Evolutionary conservation across 768 basidiomycete genomes (phyloP).

Genomic region (Ramaria sp.): DNA sequence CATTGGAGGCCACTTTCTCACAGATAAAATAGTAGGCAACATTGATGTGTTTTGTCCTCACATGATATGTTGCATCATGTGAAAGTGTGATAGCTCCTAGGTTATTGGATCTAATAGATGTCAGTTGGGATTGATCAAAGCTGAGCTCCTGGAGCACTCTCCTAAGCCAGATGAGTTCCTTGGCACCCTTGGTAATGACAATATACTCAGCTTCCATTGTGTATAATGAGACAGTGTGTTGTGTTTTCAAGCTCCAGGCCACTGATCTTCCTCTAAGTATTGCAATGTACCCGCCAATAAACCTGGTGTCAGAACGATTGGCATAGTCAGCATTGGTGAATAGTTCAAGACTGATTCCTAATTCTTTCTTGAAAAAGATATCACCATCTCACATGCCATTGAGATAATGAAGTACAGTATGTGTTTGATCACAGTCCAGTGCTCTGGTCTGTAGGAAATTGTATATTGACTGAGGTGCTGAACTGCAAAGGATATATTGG

Average conservation of each 20-base stretch:
- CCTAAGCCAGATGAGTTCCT: constrained; percentile 9
- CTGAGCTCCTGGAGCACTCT: constrained; percentile 12
- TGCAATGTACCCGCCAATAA: constrained; percentile 15
- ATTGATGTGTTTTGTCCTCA: constrained; percentile 33
- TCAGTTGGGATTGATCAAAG: constrained; percentile 2
- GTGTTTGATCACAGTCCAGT: constrained; percentile 17
- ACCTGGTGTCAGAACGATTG: constrained; percentile 12
- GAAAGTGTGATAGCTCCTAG: constrained; percentile 17
- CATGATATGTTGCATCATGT: constrained; percentile 25
- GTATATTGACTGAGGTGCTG: constrained; percentile 17
- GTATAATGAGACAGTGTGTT: constrained; percentile 3
- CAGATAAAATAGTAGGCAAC: constrained; percentile 30
- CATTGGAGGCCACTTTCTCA: constrained; percentile 20
- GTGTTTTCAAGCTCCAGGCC: constrained; percentile 9
- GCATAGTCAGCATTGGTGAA: constrained; percentile 17
- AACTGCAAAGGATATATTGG: constrained; percentile 23
- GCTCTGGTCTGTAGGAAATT: constrained; percentile 13
- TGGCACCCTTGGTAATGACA: constrained; percentile 11
- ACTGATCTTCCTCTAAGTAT: constrained; percentile 7
- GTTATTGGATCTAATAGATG: constrained; percentile 16
- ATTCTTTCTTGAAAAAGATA: background rate
- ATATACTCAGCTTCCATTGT: constrained; percentile 19
- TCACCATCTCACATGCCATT: constrained; percentile 15
- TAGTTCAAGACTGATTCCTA: background rate
- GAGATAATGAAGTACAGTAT: constrained; percentile 22